Conservation (phyloP, 177 flowering plant species). For the Vitis hybrid region DNA sequence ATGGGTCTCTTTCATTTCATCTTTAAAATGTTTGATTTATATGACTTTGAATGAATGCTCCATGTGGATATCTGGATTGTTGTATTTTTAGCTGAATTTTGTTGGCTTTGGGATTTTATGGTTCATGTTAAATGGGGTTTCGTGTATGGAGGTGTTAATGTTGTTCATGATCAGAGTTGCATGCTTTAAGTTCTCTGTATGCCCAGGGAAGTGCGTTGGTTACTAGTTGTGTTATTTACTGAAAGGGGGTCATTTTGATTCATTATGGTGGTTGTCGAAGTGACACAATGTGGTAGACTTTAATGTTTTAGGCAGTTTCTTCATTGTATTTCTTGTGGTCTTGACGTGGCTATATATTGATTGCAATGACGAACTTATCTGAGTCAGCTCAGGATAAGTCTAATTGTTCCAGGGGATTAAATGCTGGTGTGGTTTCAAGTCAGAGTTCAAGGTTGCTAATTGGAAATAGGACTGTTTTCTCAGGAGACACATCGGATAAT, state of each 20-base stretch:
- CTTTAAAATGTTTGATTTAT: too few relatives aligned
- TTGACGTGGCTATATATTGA: slow-evolving; percentile 35
- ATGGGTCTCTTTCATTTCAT: too few relatives aligned
- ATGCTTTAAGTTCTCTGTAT: too few relatives aligned
- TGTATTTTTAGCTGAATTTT: too few relatives aligned
- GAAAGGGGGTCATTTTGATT: slow-evolving; percentile 13
- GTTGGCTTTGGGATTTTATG: too few relatives aligned
- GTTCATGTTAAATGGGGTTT: too few relatives aligned
- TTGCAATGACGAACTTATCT: slow-evolving; percentile 81
- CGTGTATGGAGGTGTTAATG: too few relatives aligned
- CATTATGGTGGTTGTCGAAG: slow-evolving; percentile 26
- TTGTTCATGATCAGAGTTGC: too few relatives aligned
- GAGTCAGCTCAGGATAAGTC: slow-evolving; percentile 57
- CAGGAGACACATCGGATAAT: slow-evolving; percentile 36
- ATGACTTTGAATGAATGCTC: too few relatives aligned
- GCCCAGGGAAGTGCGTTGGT: too few relatives aligned
- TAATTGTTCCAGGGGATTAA: slow-evolving; percentile 56
- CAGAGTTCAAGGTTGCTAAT: slow-evolving; percentile 28
- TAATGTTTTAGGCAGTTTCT: slow-evolving; percentile 19
- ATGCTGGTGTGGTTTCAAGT: slow-evolving; percentile 43
- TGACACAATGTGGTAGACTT: slow-evolving; percentile 19
- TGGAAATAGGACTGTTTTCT: slow-evolving; percentile 28
- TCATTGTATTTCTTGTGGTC: slow-evolving; percentile 26
- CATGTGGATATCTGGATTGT: too few relatives aligned
- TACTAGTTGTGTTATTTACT: too few relatives aligned